Base-by-base conservation (phyloP, 2,329 filamentous ascomycete species). In the Diplodia corticola region DNA sequence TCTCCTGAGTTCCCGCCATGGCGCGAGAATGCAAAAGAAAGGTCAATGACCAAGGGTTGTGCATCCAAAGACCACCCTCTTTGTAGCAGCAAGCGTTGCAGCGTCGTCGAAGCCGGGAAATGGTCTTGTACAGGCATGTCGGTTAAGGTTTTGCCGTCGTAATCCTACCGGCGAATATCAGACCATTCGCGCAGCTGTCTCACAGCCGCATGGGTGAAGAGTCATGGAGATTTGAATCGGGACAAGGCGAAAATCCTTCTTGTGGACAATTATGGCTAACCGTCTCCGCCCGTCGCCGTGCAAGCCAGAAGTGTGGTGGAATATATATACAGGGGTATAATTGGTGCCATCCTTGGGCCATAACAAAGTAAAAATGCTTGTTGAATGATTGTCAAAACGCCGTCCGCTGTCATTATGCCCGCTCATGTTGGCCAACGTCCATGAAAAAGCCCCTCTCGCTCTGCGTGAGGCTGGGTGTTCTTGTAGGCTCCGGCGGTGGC, bases 291-390 rank as follows among this genome's bases (percentile, higher is more conserved):
- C 44, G 57, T 17, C 10, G 9, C 17, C 28, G n/a, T 15, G 24
- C 26, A n/a, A 24, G 26, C 44, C 57, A 49, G 35, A 46, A 48
- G n/a, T 13, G 24, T 15, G 22, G 28, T 50, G 12, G 10, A 33
- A 33, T 49, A 49, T 22, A 10, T 49, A 46, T 48, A 61, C 40
- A 49, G 57, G 57, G 57, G 57, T 61, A 61, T 61, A 61, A 49
- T 44, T 49, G 44, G 50, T 49, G 57, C 57, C 44, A 46, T 61
- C 28, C 48, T n/a, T 48, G 44, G 46, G 55, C 48, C 55, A 17
- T 59, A 13, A 59, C 20, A 28, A 13, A 46, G 24, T 40, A 40
- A 59, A 40, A 59, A 30, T 46, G 26, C 22, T 20, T 46, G 55
- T n/a, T 13, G 22, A 24, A 44, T 26, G n/a, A 40, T 17, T 24